Evolutionary conservation across 2,329 filamentous ascomycete species (phyloP), one percentile per base, ranked within the genome.

Genomic region (Geoglossum cookeanum): DNA sequence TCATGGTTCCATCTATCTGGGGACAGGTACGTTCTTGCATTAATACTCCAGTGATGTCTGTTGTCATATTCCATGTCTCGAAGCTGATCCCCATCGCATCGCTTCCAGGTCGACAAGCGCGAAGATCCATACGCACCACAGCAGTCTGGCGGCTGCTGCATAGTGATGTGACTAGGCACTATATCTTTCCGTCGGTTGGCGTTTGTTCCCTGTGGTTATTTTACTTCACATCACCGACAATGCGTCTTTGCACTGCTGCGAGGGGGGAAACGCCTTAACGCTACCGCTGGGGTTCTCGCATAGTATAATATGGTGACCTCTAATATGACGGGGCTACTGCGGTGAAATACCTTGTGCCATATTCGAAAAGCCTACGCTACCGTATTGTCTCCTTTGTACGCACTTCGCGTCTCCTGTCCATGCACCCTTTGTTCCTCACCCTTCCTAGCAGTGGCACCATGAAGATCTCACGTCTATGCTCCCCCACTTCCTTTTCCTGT

Each of bases 81-180:
- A 8, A 30, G 55, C 55, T 57, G n/a, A 57, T 55, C 17, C 1
- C 32, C 39, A 22, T 47, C 45, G 27, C 39, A 48, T 55, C 13
- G 22, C 27, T 35, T 51, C 52, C 66, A 82, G 78, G 88, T 97
- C 62, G 88, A 94, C 68, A 91, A 89, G 77, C 84, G 86, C 70
- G 92, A 97, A 69, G 92, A 98, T 70, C 92, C 92, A n/a, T 98
- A 98, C 70, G 89, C 91, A 66, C 91, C 91, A 64, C 91, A 94
- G 76, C 88, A 94, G 74, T 87, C 80, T 64, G 85, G 83, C 68
- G 86, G 89, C 66, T 98, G 92, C 81, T 98, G 92, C 75, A 78
- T 85, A 66, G 83, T 98, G 73, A 97, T 97, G 91, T 97, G 78
- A 74, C n/a, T 8, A 7, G 87, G 0, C 88, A 30, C 42, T 48